These are phyloP conservation scores for Lignosus rhinocerotis DNA, from an alignment of 1,284 basidiomycete genomes.

Conservation along the genomic window DNA sequence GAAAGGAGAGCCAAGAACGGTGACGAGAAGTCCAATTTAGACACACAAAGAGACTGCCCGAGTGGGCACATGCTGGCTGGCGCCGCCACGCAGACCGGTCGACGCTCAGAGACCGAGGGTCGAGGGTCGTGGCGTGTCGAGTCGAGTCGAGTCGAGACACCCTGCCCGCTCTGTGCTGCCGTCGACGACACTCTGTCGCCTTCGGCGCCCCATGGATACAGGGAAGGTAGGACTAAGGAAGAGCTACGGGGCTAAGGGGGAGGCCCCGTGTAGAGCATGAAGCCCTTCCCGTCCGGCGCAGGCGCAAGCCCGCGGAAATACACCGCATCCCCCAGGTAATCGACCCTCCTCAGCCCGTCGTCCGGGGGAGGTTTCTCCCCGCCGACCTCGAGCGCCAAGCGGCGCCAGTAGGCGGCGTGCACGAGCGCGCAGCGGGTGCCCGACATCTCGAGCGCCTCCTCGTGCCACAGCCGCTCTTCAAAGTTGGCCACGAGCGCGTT, in stretches of 20 bases:
- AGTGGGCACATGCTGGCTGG: too few relatives aligned
- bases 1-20: too few relatives aligned
- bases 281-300: slow-evolving; percentile 48
- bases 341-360: slow-evolving; percentile 48
- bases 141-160: too few relatives aligned
- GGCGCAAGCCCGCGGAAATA: slow-evolving; percentile 58
- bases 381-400: slow-evolving; percentile 27
- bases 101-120: too few relatives aligned
- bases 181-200: not conserved
- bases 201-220: too few relatives aligned
- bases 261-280: slow-evolving; percentile 51
- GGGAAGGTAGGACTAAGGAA: not conserved
- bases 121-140: too few relatives aligned
- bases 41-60: too few relatives aligned
- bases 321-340: slow-evolving; percentile 50
- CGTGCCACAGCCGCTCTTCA: slow-evolving; percentile 38
- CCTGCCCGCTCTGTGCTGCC: too few relatives aligned
- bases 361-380: slow-evolving; percentile 14
- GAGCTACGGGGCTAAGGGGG: slow-evolving; percentile 17
- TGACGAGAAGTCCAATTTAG: too few relatives aligned
- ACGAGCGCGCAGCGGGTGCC: slow-evolving; percentile 33
- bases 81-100: too few relatives aligned
- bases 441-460: slow-evolving; percentile 39
- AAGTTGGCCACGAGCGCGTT: slow-evolving; percentile 48
- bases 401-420: slow-evolving; percentile 29